Conservation (phyloP, 2,329 filamentous ascomycete genomes). For the Coniella vitis region DNA sequence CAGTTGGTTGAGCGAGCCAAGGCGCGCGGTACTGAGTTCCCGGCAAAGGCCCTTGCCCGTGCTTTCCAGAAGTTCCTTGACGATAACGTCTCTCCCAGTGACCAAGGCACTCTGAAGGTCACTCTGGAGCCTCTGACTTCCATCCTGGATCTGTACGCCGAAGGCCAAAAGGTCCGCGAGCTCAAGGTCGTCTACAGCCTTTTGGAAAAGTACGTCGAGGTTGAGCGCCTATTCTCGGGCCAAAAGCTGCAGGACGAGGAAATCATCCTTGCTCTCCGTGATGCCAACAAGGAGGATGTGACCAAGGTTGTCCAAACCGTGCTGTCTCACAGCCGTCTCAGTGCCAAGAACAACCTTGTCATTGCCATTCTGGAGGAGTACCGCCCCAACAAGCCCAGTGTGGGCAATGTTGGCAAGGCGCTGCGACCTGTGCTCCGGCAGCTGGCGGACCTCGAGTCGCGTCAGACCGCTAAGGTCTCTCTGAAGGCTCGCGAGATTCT, state of each 20-base stretch:
- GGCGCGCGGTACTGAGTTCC: slow-evolving; percentile 77
- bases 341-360: slow-evolving; percentile 88
- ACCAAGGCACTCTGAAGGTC: slow-evolving; percentile 65
- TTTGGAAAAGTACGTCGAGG: slow-evolving; percentile 73
- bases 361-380: slow-evolving; percentile 91
- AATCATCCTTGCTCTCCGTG: slow-evolving; percentile 85
- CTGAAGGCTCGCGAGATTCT: slow-evolving; percentile 95
- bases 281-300: slow-evolving; percentile 93
- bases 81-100: slow-evolving; percentile 68
- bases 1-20: slow-evolving; percentile 82
- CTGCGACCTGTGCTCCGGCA: slow-evolving; percentile 76
- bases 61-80: slow-evolving; percentile 82
- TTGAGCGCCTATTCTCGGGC: slow-evolving; percentile 83
- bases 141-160: slow-evolving; percentile 72
- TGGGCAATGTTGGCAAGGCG: slow-evolving; percentile 81
- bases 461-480: slow-evolving; percentile 84
- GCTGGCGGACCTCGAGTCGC: slow-evolving; percentile 84
- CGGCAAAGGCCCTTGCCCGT: slow-evolving; percentile 79
- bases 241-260: slow-evolving; percentile 85
- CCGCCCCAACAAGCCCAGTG: slow-evolving; percentile 85
- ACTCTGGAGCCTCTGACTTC: slow-evolving; percentile 70
- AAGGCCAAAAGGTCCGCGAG: slow-evolving; percentile 88
- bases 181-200: slow-evolving; percentile 72
- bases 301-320: slow-evolving; percentile 78
- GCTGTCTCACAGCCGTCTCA: slow-evolving; percentile 87